Conservation (phyloP, 108 stramenopile species). For the Discostella pseudostelligera region DNA sequence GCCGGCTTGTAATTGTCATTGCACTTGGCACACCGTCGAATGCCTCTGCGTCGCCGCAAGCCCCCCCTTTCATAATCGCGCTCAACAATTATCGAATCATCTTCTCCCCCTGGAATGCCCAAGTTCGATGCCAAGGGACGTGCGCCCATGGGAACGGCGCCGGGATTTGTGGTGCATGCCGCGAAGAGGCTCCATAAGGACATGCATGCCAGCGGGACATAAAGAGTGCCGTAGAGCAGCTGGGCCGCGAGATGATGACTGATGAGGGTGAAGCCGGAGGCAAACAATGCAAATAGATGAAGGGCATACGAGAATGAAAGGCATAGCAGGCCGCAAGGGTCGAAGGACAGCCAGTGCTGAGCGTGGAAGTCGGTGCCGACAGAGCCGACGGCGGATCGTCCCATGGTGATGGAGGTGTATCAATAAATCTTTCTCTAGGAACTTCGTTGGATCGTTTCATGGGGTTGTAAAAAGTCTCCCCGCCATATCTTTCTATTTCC, state of each 20-base stretch:
- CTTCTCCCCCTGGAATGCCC: constrained; percentile 12
- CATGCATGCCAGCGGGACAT: constrained; percentile 49
- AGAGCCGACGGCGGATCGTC: constrained; percentile 18
- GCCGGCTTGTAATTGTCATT: constrained; percentile 80
- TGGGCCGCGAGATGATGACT: constrained; percentile 42
- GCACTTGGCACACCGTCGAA: constrained; percentile 77
- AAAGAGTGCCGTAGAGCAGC: constrained; percentile 46
- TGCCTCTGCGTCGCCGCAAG: constrained; percentile 42
- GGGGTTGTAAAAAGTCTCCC: no score
- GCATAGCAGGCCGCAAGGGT: constrained; percentile 68
- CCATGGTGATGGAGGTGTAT: no score
- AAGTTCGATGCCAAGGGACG: constrained; percentile 54
- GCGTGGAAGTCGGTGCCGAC: constrained; percentile 36
- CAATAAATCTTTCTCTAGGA: no score
- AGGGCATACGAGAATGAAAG: constrained; percentile 50
- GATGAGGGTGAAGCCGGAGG: constrained; percentile 45
- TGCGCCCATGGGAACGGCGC: constrained; percentile 83
- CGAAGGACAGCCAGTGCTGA: constrained; percentile 54
- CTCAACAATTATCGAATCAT: constrained; percentile 22
- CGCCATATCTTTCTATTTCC: no score
- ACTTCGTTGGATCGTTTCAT: no score
- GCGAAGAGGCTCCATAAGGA: constrained; percentile 60
- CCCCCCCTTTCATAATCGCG: constrained; percentile 32
- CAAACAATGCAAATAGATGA: constrained; percentile 63
- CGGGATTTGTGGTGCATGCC: constrained; percentile 78